Evolutionary conservation across 2,329 filamentous ascomycete species (phyloP), one percentile per base, ranked within the genome.

Genomic region (Nemania serpens): DNA sequence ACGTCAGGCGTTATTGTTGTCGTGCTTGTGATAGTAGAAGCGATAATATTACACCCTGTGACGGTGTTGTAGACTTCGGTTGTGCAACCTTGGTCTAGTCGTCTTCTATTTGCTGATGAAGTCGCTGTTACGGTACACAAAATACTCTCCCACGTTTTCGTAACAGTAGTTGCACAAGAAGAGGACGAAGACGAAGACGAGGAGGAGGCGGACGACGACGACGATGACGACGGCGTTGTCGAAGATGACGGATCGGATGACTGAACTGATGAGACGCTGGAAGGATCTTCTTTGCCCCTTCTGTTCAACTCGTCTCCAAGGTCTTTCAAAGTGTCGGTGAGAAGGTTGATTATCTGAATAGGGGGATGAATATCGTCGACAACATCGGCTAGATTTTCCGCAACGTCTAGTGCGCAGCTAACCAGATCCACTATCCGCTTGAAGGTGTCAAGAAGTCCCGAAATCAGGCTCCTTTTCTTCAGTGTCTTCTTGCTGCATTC

Each of bases 301-400:
- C 34, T 58, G 3, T 58, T 37, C 20, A 58, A 29, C 18, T 43
- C 41, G 18, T 53, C 36, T 11, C 48, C 48, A 5, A 58, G 42
- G 42, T 58, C 55, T 18, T 53, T 51, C 20, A 58, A 51, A 2
- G 55, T 58, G 15, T 58, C 49, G 22, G 55, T 58, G 10, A 58
- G 45, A 11, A 41, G 15, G 9, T 58, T 48, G 11, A 58, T 51
- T 4, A 34, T 37, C 10, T 41, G 34, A 39, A 58, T 58, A 1
- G 50, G 39, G 13, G 48, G 55, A 10, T 53, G 15, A 37, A 53
- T 39, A 20, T 51, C 36, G 25, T 48, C 34, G 12, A 58, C 55
- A 18, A 33, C 39, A 13, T 58, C 42, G 7, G 25, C 48, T 25
- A 58, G 37, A 29, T 58, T 58, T 18, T 51, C 55, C n/a, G 53